A percentile compares a stretch with the other conserved stretches of the same genome.
Evolutionary conservation across 2,329 filamentous ascomycete genomes (phyloP).

Genomic region (Chaetothyriales sp.): DNA sequence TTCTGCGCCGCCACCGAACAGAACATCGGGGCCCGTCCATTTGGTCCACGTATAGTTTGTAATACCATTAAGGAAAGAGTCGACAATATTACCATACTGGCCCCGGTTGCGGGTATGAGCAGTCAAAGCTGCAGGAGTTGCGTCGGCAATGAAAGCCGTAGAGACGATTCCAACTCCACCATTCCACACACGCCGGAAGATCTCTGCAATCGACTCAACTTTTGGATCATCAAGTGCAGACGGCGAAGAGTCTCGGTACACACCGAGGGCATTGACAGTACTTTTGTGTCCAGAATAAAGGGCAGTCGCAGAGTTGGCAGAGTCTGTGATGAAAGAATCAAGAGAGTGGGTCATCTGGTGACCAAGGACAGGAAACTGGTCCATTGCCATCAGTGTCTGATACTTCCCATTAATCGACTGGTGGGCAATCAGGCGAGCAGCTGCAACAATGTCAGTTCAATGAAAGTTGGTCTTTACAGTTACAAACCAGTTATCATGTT

Average conservation of each 20-base stretch:
- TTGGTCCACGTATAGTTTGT: conserved; percentile 72
- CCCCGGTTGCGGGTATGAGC: conserved; percentile 59
- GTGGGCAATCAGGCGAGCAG: conserved; percentile 67
- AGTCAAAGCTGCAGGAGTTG: conserved; percentile 62
- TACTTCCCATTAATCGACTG: conserved; percentile 76
- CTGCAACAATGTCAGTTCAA: conserved; percentile 43
- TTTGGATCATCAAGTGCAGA: conserved; percentile 71
- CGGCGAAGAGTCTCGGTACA: conserved; percentile 65
- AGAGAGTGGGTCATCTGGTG: conserved; percentile 85
- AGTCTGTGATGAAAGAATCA: conserved; percentile 75
- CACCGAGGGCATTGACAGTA: conserved; percentile 67
- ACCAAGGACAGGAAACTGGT: conserved; percentile 72
- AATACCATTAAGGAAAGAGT: conserved; percentile 62
- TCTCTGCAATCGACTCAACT: conserved; percentile 63
- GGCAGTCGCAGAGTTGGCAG: conserved; percentile 70
- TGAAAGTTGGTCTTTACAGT: neutral
- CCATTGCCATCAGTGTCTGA: conserved; percentile 59
- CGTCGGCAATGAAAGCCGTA: conserved; percentile 70
- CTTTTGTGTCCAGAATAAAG: conserved; percentile 75
- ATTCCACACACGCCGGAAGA: conserved; percentile 57
- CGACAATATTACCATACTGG: conserved; percentile 58
- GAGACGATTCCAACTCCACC: conserved; percentile 53
- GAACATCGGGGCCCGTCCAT: conserved; percentile 61
- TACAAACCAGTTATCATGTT: conserved; percentile 28
- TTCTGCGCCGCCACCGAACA: conserved; percentile 71